phyloP scores from a whole-genome alignment of 768 basidiomycete genomes.

The Pulveroboletus sp. region DNA sequence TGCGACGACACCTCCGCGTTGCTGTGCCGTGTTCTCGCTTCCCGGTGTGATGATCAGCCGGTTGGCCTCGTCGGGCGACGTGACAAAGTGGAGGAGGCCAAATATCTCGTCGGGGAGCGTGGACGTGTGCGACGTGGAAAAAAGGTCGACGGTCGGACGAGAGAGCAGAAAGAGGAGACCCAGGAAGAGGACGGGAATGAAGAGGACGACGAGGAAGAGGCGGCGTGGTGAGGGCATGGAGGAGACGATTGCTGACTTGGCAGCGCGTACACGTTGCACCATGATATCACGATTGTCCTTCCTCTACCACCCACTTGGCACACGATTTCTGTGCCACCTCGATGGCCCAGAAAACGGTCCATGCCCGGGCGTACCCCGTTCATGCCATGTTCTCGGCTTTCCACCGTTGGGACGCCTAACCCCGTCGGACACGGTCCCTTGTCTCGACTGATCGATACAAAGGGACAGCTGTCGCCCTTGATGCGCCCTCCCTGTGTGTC shows the following conservation, averaged over 20 bases:
- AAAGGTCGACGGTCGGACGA: constrained; percentile 30
- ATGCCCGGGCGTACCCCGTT: too few species aligned
- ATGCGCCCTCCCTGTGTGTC: too few species aligned
- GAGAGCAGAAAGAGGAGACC: constrained; percentile 40
- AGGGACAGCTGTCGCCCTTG: too few species aligned
- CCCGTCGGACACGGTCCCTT: neutral
- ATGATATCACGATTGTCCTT: too few species aligned
- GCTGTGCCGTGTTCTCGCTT: constrained; percentile 7
- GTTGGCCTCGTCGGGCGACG: constrained; percentile 32
- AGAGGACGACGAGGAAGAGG: constrained; percentile 36
- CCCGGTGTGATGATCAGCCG: constrained; percentile 16
- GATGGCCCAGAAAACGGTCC: too few species aligned
- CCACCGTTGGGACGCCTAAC: too few species aligned
- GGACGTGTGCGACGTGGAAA: constrained; percentile 40
- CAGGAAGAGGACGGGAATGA: constrained; percentile 34
- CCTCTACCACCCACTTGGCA: too few species aligned
- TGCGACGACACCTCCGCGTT: constrained; percentile 38
- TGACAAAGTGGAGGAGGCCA: constrained; percentile 67
- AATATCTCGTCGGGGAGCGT: constrained; percentile 57
- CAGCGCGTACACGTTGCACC: too few species aligned
- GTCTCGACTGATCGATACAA: too few species aligned
- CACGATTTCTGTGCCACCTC: too few species aligned
- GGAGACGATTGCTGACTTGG: neutral
- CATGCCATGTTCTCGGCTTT: too few species aligned
- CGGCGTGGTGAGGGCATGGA: constrained; percentile 36